Evolutionary conservation across 805 yeast species (phyloP), one percentile per base, ranked within the genome.

Genomic region (Ogataea pini): DNA sequence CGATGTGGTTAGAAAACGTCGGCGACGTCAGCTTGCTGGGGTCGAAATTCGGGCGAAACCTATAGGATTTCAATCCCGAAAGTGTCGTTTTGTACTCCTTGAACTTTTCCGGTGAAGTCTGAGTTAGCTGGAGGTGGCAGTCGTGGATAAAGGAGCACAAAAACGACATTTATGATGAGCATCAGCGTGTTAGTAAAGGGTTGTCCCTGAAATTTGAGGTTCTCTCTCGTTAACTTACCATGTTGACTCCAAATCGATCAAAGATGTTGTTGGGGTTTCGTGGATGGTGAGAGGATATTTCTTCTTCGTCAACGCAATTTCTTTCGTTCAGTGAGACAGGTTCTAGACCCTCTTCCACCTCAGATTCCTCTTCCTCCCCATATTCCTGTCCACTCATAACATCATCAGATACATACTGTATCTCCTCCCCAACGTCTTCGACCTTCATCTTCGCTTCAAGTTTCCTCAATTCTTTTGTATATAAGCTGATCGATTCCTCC

Each of bases 281-380:
- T 9, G 34, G 32, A 5, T 14, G 34, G 7, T 20, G 18, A 10
- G 12, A 16, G 4, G 28, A 13, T 9, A 3, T 3, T 7, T 27
- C 38, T 27, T 46, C 49, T 24, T 51, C 52, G 29, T 51, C 55
- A 12, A 46, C 33, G 19, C 44, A 51, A 8, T 37, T 41, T 36
- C 55, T 42, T 18, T 43, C 42, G 6, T 47, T 51, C n/a, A 51
- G 40, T 2, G 45, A 36, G 7, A 7, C 33, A 14, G 42, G 12
- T 5, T 13, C 14, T 32, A 6, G 24, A 8, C 19, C 41, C 22
- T 36, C n/a, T 13, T 32, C 29, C 22, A 7, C 18, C 14, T 57
- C n/a, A 55, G 57, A 20, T 60, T 57, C 13, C 44, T 45, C 20
- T 29, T 45, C 44, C n/a, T 48, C 46, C 61, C 57, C n/a, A 44